Evolutionary conservation across 345 rosid genomes (phyloP).

Genomic region (Heritiera fomes): DNA sequence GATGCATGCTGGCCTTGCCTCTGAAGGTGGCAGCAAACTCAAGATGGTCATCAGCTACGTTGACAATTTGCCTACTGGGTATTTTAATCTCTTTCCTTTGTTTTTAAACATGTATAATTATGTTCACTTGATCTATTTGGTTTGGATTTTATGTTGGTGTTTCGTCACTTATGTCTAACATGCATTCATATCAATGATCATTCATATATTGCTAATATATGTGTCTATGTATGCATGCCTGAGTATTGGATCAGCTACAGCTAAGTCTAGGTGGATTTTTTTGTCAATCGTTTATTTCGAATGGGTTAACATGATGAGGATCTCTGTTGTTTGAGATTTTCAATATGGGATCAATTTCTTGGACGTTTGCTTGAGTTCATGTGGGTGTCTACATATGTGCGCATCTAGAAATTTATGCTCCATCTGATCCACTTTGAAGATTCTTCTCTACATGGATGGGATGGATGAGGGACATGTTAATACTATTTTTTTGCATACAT

Average conservation of each 20-base stretch:
- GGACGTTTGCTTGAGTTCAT: not conserved
- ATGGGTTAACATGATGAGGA: not conserved
- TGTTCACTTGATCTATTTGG: not conserved
- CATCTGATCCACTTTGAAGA: not conserved
- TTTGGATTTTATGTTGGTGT: not conserved
- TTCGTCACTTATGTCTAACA: not conserved
- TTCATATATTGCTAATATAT: not conserved
- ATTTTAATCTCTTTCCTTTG: constrained; percentile 11
- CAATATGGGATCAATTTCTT: not conserved
- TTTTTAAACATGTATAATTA: not conserved
- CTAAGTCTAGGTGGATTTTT: not conserved
- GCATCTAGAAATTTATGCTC: not conserved
- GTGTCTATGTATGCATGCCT: not conserved
- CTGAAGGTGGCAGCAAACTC: constrained; percentile 95
- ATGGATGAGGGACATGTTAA: not conserved
- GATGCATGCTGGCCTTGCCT: constrained; percentile 99
- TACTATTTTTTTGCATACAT: not conserved
- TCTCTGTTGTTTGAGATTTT: not conserved
- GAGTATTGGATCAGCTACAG: not conserved
- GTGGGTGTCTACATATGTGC: not conserved
- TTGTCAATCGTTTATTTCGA: not conserved
- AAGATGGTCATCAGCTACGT: constrained; percentile 97
- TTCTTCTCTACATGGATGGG: no score
- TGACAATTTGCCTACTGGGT: constrained; percentile 96
- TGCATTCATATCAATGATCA: not conserved